phyloP scores from a whole-genome alignment of 176 grass and related monocot species.

The Musa itinerans region DNA sequence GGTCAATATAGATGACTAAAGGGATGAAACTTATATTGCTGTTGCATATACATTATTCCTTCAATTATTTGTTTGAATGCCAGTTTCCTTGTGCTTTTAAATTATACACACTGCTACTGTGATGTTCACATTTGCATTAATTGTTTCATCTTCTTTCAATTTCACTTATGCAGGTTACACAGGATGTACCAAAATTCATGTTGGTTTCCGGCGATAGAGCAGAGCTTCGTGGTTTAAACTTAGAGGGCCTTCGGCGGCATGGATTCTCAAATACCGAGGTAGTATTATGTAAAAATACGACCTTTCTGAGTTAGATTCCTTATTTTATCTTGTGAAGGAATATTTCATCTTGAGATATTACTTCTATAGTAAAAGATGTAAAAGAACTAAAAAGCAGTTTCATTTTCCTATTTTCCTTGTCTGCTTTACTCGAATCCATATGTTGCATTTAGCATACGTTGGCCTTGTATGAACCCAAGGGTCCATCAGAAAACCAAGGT shows the following conservation, averaged over 20 bases:
- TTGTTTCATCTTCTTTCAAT: slow-evolving; percentile 1
- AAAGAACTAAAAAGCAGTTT: no score
- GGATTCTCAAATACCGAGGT: slow-evolving; percentile 65
- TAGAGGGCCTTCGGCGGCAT: slow-evolving; percentile 71
- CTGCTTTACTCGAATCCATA: no score
- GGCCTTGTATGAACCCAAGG: no score
- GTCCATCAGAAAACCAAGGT: no score
- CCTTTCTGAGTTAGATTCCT: not conserved
- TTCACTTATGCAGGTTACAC: slow-evolving; percentile 48
- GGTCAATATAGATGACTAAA: no score
- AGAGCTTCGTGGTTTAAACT: slow-evolving; percentile 75
- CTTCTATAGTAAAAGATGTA: no score
- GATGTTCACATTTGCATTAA: slow-evolving; percentile 7
- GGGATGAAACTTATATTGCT: no score
- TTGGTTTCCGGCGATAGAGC: slow-evolving; percentile 80
- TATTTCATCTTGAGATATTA: no score
- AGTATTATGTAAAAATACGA: not conserved
- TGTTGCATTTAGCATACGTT: no score
- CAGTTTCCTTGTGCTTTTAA: not conserved
- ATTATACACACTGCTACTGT: not conserved
- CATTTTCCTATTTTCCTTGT: no score
- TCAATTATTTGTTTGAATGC: slow-evolving; percentile 10
- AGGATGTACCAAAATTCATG: slow-evolving; percentile 89
- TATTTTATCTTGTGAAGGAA: not conserved
- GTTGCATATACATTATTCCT: not conserved